A percentile compares a stretch with the other conserved stretches of the same genome.
phyloP scores from a whole-genome alignment of 192 early-diverging fungal genomes.

The Geranomyces variabilis region DNA sequence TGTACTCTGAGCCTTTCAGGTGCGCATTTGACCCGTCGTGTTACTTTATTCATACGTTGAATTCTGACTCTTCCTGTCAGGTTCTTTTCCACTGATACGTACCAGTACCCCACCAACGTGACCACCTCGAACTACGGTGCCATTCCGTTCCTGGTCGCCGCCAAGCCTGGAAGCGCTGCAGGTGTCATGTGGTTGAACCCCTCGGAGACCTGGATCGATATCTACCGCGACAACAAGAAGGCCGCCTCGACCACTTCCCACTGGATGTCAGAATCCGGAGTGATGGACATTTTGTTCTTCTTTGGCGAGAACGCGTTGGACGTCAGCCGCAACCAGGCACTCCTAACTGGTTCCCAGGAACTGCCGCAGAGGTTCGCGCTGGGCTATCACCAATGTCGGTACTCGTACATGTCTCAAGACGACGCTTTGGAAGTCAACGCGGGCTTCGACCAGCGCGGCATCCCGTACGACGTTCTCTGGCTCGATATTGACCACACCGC shows the following conservation, averaged over 20 bases:
- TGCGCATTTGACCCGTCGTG: too few species aligned
- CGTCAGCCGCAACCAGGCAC: conserved; percentile 69
- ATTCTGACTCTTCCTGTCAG: too few species aligned
- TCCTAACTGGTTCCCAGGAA: conserved; percentile 74
- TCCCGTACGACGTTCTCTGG: conserved; percentile 97
- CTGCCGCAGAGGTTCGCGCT: conserved; percentile 89
- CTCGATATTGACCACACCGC: conserved; percentile 98
- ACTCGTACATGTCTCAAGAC: conserved; percentile 89
- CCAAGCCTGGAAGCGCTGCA: conserved; percentile 68
- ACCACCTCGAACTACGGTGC: conserved; percentile 94
- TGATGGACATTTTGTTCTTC: conserved; percentile 85
- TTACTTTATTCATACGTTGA: too few species aligned
- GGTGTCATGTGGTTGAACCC: conserved; percentile 91
- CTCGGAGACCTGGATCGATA: conserved; percentile 96
- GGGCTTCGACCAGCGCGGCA: conserved; percentile 82
- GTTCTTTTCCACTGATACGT: conserved; percentile 93
- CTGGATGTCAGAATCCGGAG: conserved; percentile 91
- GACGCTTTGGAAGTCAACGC: conserved; percentile 82
- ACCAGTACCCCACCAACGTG: conserved; percentile 89
- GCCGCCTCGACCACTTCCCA: conserved; percentile 69
- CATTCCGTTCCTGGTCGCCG: conserved; percentile 89
- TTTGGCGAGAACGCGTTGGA: conserved; percentile 66
- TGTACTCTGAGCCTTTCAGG: background rate
- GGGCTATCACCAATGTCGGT: conserved; percentile 95
- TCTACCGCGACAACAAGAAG: conserved; percentile 61